Evolutionary conservation across 257 asterid species (phyloP).

Genomic region (Solanum appendiculatum): DNA sequence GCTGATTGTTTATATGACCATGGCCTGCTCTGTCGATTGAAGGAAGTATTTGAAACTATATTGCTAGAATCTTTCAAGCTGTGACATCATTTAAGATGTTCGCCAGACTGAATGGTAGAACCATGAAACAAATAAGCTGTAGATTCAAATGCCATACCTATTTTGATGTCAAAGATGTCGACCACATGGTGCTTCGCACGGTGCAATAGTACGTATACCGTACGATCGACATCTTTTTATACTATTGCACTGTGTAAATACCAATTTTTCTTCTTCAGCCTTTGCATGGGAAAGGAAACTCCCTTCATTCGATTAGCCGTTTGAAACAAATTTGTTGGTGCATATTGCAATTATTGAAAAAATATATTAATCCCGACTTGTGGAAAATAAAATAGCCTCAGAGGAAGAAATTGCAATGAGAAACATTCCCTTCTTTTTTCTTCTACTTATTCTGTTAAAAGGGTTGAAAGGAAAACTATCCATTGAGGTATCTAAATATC

Average conservation of each 20-base stretch:
- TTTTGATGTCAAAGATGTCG: rapidly evolving
- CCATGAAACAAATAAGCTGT: background rate
- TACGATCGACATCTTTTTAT: background rate
- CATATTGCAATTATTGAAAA: background rate
- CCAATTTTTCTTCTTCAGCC: background rate
- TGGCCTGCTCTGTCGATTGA: background rate
- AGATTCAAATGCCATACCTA: background rate
- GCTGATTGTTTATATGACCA: background rate
- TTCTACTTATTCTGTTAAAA: no score
- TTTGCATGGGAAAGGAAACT: background rate
- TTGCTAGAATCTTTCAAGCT: background rate
- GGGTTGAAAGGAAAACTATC: background rate
- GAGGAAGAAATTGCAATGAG: background rate
- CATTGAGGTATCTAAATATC: background rate
- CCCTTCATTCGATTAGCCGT: background rate
- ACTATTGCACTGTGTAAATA: background rate
- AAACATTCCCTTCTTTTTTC: background rate
- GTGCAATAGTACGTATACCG: background rate
- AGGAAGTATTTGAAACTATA: background rate
- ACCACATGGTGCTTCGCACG: background rate
- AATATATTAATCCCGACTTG: background rate
- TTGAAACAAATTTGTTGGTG: background rate
- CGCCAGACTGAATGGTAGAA: background rate
- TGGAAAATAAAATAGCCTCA: no score
- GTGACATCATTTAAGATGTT: background rate